phyloP scores from a whole-genome alignment of 1,284 basidiomycete species.

The Lignosus rhinocerotis region DNA sequence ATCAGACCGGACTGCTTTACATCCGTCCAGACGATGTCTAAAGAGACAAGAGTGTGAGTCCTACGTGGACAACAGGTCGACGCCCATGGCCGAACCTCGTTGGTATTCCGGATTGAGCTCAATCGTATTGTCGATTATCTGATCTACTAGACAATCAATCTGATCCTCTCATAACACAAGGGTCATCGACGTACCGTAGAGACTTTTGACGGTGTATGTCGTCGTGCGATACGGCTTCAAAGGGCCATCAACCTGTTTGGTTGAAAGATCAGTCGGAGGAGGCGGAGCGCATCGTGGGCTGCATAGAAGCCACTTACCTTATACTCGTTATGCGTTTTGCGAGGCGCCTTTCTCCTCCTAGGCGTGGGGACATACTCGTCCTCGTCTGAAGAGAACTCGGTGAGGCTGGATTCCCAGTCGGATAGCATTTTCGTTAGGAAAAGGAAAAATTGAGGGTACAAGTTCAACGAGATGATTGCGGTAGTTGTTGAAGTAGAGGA shows the following conservation, averaged over 20 bases:
- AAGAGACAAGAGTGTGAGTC: background rate
- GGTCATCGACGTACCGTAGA: slow-evolving; percentile 42
- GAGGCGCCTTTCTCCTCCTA: slow-evolving; percentile 23
- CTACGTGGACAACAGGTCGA: no score
- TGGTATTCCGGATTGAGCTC: slow-evolving; percentile 56
- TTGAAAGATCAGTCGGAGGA: no score
- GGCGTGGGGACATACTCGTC: slow-evolving; percentile 36
- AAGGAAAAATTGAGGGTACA: slow-evolving; percentile 14
- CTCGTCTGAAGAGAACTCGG: slow-evolving; percentile 41
- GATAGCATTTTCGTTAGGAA: slow-evolving; percentile 29
- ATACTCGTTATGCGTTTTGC: slow-evolving; percentile 34
- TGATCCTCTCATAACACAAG: slow-evolving; percentile 8
- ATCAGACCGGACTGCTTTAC: slow-evolving; percentile 39
- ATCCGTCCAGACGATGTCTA: slow-evolving; percentile 60
- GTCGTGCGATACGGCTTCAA: slow-evolving; percentile 45
- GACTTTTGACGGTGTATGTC: slow-evolving; percentile 43
- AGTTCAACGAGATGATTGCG: background rate
- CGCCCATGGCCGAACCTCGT: slow-evolving; percentile 38
- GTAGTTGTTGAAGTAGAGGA: slow-evolving; percentile 4
- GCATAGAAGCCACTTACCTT: slow-evolving; percentile 26
- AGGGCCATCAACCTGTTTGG: background rate
- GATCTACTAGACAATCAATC: slow-evolving; percentile 35
- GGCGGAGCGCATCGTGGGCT: no score
- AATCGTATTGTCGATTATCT: slow-evolving; percentile 46
- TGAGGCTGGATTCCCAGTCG: slow-evolving; percentile 44